A percentile compares a stretch with the other conserved stretches of the same genome.
phyloP scores from a whole-genome alignment of 495 filamentous ascomycete genomes.

The Terfezia boudieri region DNA sequence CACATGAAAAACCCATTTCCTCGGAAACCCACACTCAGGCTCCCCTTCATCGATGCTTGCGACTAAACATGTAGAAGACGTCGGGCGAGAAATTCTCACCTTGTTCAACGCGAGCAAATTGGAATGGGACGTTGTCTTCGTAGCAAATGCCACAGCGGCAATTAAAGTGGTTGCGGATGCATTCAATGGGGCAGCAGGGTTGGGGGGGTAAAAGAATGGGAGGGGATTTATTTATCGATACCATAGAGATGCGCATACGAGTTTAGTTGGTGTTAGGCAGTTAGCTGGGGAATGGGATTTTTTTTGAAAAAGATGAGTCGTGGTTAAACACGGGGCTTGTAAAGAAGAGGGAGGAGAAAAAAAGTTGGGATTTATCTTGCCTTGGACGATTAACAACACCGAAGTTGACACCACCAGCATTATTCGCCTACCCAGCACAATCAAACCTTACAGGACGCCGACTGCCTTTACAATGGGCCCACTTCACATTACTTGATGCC shows the following conservation, averaged over 20 bases:
- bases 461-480: slow-evolving; percentile 37
- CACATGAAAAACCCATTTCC: no score
- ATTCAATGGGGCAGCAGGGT: slow-evolving; percentile 34
- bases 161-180: slow-evolving; percentile 48
- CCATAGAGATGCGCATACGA: slow-evolving; percentile 53
- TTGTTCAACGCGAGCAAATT: slow-evolving; percentile 42
- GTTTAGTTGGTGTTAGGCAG: slow-evolving; percentile 47
- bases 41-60: no score
- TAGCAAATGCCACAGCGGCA: slow-evolving; percentile 43
- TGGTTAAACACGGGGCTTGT: slow-evolving; percentile 28
- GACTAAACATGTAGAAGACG: no score
- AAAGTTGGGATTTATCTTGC: neutral
- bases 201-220: slow-evolving; percentile 9
- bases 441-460: slow-evolving; percentile 59
- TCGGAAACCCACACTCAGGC: no score
- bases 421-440: slow-evolving; percentile 61
- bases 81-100: slow-evolving; percentile 22
- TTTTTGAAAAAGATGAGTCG: slow-evolving; percentile 33
- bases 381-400: neutral
- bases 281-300: slow-evolving; percentile 34
- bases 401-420: slow-evolving; percentile 14
- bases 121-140: slow-evolving; percentile 47
- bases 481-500: slow-evolving; percentile 44
- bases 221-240: slow-evolving; percentile 47
- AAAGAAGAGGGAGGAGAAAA: no score